Base-by-base conservation (phyloP, 148 eudicot genomes). In the Vaccinium myrtillus region DNA sequence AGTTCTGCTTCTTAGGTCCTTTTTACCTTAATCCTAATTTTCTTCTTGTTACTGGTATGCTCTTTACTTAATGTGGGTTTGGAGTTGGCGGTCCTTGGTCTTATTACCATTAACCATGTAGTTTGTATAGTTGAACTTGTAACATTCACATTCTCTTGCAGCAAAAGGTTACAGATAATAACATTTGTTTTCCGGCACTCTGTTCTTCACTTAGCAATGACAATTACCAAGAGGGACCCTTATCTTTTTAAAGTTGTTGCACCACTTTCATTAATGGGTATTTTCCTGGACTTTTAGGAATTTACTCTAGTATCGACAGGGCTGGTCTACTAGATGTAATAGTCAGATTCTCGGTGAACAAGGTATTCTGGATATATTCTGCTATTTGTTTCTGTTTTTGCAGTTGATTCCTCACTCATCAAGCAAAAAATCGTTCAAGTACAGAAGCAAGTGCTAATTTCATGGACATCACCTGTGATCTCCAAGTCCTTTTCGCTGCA, bases 61-160 rank as follows among this genome's bases (percentile, higher is more conserved):
- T 85, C 79, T 86, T 67, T 61, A 71, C 65, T 77, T 88, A 78
- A 56, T 87, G 84, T 86, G 84, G 84, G 50, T 53, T 86, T 36
- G 67, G 87, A 85, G 82, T 61, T 77, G 75, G 84, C 39, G 43
- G 81, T 73, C 67, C 54, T 46, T 80, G 69, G 84, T 71, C 78
- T 23, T 74, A 73, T 77, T 85, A 82, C 89, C 88, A 86, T 88
- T 86, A 83, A 83, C 84, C 86, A 58, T 89, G 91, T 89, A 91
- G 88, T 87, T 87, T 90, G 87, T 89, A 87, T 83, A 90, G 88
- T 81, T 86, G 87, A 71, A 82, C 75, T 46, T 90, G 88, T 90
- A 85, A 82, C 88, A 78, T 79, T 43, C 78, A 82, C 85, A 81
- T 69, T 83, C 78, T 82, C 84, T 83, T 79, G 76, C 87, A 55